Percentiles rank a stretch among this genome's conserved stretches.
These are phyloP conservation scores for Microbotryomycetes sp. DNA, from an alignment of 1,284 basidiomycete genomes.

Conservation along the genomic window DNA sequence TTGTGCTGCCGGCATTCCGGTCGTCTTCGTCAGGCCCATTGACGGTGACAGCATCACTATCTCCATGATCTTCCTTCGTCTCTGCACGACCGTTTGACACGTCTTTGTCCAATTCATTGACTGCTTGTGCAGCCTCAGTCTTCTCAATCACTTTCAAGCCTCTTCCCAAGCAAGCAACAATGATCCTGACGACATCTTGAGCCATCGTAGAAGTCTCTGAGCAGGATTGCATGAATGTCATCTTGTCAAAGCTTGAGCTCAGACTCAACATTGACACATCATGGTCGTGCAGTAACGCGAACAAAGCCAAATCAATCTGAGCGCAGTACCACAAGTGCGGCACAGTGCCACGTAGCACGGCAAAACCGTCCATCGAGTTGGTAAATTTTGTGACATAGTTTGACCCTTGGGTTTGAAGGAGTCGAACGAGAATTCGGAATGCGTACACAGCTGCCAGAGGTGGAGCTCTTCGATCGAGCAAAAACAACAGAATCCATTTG, in stretches of 20 bases:
- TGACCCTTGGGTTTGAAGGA: conserved; percentile 15
- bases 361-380: conserved; percentile 15
- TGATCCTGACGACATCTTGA: conserved; percentile 1
- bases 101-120: too few relatives aligned
- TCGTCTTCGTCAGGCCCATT: not conserved
- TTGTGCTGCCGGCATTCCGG: not conserved
- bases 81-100: not conserved
- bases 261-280: conserved; percentile 12
- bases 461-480: conserved; percentile 12
- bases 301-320: conserved; percentile 15
- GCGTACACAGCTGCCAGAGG: conserved; percentile 13
- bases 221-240: not conserved
- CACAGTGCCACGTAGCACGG: conserved; percentile 9
- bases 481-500: conserved; percentile 18
- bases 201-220: not conserved
- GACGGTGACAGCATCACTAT: too few relatives aligned
- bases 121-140: not conserved
- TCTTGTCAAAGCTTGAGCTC: not conserved
- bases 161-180: conserved; percentile 10
- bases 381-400: conserved; percentile 11
- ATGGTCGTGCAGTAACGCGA: conserved; percentile 14
- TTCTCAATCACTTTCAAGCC: conserved; percentile 9
- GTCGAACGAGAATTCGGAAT: conserved; percentile 18
- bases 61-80: not conserved
- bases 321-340: conserved; percentile 11